Evolutionary conservation across 768 basidiomycete species (phyloP).

Genomic region (Amanita exitialis): DNA sequence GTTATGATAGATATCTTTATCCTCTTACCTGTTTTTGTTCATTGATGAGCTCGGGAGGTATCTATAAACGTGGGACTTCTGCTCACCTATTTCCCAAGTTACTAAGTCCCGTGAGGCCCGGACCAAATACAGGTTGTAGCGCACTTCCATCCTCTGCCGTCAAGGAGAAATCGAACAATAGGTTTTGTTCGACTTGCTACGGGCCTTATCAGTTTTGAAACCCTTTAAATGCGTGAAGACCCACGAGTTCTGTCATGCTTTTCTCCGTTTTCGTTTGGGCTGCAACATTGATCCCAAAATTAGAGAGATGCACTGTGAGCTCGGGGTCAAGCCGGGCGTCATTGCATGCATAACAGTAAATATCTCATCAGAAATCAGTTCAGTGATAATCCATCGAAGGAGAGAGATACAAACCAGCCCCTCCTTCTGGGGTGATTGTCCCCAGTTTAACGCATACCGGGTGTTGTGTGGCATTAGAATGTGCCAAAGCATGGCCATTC

Average conservation of each 20-base stretch:
- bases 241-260: conserved; percentile 89
- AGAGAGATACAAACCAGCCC: conserved; percentile 49
- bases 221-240: conserved; percentile 9
- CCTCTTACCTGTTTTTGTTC: no score
- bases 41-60: no score
- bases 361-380: conserved; percentile 37
- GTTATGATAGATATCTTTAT: no score
- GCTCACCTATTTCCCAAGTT: conserved; percentile 70
- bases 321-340: conserved; percentile 76
- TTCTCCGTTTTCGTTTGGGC: conserved; percentile 88
- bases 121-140: conserved; percentile 80
- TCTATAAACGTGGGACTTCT: no score
- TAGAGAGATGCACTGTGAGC: conserved; percentile 58
- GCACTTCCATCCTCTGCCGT: conserved; percentile 81
- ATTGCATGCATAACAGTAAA: conserved; percentile 90
- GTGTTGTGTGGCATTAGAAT: conserved; percentile 66
- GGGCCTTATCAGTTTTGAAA: background rate
- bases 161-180: conserved; percentile 90
- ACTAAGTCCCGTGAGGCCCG: conserved; percentile 78
- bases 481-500: conserved; percentile 81
- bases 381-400: background rate
- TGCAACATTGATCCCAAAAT: conserved; percentile 82
- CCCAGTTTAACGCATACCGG: conserved; percentile 87
- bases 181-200: conserved; percentile 93
- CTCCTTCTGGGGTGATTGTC: conserved; percentile 92